A percentile compares a stretch with the other conserved stretches of the same genome.
Conservation (phyloP, 108 stramenopile genomes). For the Aurantiochytrium sp. region DNA sequence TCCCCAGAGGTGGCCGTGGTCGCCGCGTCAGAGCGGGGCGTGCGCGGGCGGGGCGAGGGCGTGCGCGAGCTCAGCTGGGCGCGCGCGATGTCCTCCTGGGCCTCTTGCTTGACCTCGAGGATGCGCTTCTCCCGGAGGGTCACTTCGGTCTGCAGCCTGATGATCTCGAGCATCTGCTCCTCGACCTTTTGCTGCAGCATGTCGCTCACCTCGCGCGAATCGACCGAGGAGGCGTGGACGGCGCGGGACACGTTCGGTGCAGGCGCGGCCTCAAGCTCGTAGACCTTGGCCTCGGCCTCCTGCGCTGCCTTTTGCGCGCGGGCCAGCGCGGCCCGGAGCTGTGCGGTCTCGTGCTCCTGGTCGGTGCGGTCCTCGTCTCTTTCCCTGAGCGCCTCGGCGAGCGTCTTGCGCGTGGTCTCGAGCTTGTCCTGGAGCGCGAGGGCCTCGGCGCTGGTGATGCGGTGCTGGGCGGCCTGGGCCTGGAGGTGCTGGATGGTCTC, state of each 20-base stretch:
- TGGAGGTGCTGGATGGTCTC: background rate
- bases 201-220: background rate
- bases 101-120: background rate
- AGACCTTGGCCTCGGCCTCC: background rate
- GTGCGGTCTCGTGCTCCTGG: too few relatives aligned
- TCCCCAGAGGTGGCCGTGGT: too few relatives aligned
- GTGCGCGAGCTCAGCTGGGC: too few relatives aligned
- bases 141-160: slow-evolving; percentile 6
- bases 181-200: slow-evolving; percentile 14
- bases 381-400: background rate
- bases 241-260: background rate
- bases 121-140: background rate
- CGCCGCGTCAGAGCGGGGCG: too few relatives aligned
- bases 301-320: background rate
- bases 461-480: background rate
- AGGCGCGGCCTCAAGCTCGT: background rate
- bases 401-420: background rate
- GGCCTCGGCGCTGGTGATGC: background rate
- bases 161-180: background rate
- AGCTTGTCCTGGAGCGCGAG: background rate
- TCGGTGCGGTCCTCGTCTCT: too few relatives aligned
- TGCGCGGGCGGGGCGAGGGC: too few relatives aligned
- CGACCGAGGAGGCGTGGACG: background rate
- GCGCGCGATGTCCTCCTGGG: background rate
- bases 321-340: background rate